Base-by-base conservation (phyloP, 75 land plant species). In the Chamaecyparis obtusa region DNA sequence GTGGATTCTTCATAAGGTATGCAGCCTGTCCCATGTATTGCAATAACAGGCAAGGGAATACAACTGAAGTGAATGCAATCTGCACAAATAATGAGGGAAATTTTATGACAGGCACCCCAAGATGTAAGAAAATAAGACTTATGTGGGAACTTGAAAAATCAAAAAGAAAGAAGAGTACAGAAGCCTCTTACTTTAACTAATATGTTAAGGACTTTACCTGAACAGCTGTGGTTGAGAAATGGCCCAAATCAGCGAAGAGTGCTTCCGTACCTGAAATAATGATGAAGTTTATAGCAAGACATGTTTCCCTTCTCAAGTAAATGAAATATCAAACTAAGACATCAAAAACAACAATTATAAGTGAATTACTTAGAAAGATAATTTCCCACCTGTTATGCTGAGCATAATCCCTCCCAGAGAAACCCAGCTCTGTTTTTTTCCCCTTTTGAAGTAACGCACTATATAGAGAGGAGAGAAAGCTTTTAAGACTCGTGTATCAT, bases 331-430 rank as follows among this genome's bases (percentile, higher is more conserved):
- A 49, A 17, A 35, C 9, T 56, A 24, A 57, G 27, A 86, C 17
- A 74, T 24, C 69, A 55, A 76, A 15, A 43, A 55, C 30, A 60
- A 46, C n/a, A 87, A 6, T 0, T 41, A 57, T 5, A 48, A n/a
- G 27, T 39, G 33, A 71, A 77, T 74, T 87, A 85, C 43, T 27
- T 54, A 49, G 33, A 44, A 78, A 56, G 82, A 79, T 75, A 82
- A 33, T 37, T 48, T 24, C 83, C 46, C 86, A 95, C 98, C 98
- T 86, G 98, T 96, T 17, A 97, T 95, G 78, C 97, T 93, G 64
- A 97, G 99, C 92, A 97, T 88, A 86, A 97, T 92, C n/a, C 99
- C 99, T 69, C 99, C 99, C 84, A 97, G 96, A 16, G 96, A 93
- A 27, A 91, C 89, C 99, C 99, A 97, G 37, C 91, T 87, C 30